Conservation (phyloP, 768 basidiomycete species). For the Lentinula guzmanii region DNA sequence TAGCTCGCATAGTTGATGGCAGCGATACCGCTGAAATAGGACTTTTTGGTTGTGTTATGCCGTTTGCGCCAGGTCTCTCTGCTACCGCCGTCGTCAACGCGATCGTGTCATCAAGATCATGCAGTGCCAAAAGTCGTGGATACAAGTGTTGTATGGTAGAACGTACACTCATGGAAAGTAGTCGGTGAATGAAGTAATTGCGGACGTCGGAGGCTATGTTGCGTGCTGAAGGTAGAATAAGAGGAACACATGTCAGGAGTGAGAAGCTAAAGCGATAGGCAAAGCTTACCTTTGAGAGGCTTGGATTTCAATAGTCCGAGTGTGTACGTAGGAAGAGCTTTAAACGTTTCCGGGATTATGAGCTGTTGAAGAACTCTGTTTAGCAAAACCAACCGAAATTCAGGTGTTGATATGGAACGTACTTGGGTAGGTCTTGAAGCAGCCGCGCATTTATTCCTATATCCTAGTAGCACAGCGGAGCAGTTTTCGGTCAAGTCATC, state of each 20-base stretch:
- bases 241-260: not conserved
- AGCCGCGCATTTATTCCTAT: constrained; percentile 84
- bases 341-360: constrained; percentile 91
- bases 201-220: constrained; percentile 93
- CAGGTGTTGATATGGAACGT: constrained; percentile 12
- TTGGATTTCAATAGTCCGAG: constrained; percentile 84
- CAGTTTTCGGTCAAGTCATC: constrained; percentile 83
- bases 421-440: constrained; percentile 78
- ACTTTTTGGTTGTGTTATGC: not conserved
- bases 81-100: constrained; percentile 65
- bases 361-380: constrained; percentile 41
- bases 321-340: constrained; percentile 74
- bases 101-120: constrained; percentile 68
- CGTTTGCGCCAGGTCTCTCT: constrained; percentile 28
- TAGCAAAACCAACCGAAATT: not conserved
- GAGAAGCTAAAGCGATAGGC: not conserved
- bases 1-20: constrained; percentile 76
- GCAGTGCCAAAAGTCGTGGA: constrained; percentile 82
- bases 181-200: constrained; percentile 74
- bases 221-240: constrained; percentile 43
- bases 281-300: constrained; percentile 75
- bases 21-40: constrained; percentile 16
- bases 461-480: constrained; percentile 75
- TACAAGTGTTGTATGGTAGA: constrained; percentile 76
- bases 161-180: constrained; percentile 66